Percentiles rank a stretch among this genome's conserved stretches.
Conservation (phyloP, 1,284 basidiomycete species). For the Microstroma glucosiphilum region DNA sequence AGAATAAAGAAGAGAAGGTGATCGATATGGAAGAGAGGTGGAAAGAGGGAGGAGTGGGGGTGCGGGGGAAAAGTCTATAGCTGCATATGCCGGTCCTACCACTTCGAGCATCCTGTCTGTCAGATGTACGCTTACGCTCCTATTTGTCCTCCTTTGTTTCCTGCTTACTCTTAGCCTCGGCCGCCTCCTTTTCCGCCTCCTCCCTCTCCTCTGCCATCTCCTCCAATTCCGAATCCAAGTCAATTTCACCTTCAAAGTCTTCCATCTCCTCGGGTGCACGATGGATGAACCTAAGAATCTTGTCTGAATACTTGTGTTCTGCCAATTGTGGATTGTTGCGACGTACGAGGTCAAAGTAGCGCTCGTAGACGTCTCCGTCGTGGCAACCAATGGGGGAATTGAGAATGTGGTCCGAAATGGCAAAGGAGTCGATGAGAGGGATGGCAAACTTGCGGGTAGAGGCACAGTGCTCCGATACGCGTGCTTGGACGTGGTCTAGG, state of each 20-base stretch:
- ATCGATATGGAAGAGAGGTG: no score
- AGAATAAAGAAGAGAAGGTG: no score
- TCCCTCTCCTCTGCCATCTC: conserved; percentile 46
- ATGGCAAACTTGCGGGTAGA: conserved; percentile 54
- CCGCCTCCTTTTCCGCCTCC: conserved; percentile 35
- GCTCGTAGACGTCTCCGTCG: conserved; percentile 47
- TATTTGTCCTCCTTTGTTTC: no score
- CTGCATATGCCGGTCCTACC: no score
- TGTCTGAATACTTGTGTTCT: conserved; percentile 57
- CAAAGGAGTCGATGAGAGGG: conserved; percentile 57
- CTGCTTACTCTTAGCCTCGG: conserved; percentile 7
- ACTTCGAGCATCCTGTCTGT: no score
- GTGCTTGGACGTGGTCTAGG: conserved; percentile 53
- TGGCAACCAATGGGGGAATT: conserved; percentile 57
- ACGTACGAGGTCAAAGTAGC: conserved; percentile 42
- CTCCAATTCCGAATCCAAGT: conserved; percentile 55
- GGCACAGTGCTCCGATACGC: conserved; percentile 55
- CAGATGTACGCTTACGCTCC: no score
- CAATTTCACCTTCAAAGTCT: conserved; percentile 51
- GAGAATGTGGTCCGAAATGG: conserved; percentile 58
- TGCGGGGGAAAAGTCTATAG: no score
- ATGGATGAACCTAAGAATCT: conserved; percentile 57
- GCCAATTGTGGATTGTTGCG: conserved; percentile 47
- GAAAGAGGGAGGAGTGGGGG: no score
- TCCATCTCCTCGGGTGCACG: conserved; percentile 52